Evolutionary conservation across 1,284 basidiomycete species (phyloP).

Genomic region (Volvariella surrecta): DNA sequence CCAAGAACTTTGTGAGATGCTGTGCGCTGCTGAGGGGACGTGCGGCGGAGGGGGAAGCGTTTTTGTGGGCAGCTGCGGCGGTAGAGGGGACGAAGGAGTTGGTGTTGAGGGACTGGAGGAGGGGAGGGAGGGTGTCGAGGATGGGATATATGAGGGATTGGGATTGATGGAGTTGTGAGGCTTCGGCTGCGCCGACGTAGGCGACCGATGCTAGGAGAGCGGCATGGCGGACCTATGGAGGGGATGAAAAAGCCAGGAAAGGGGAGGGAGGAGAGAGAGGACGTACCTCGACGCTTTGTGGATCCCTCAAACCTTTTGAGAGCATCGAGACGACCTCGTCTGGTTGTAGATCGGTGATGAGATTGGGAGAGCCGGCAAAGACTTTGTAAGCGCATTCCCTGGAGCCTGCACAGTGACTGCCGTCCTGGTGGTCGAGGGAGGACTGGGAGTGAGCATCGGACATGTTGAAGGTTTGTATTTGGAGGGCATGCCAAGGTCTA

Average conservation of each 20-base stretch:
- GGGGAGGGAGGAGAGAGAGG: neutral
- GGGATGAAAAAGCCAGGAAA: neutral
- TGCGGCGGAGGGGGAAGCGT: neutral
- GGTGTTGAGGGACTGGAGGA: conserved; percentile 35
- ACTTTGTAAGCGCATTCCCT: conserved; percentile 55
- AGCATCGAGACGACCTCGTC: conserved; percentile 57
- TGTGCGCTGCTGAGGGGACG: conserved; percentile 13
- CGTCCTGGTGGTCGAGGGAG: conserved; percentile 29
- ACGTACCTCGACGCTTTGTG: conserved; percentile 51
- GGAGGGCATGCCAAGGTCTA: conserved; percentile 70
- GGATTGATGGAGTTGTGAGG: conserved; percentile 46
- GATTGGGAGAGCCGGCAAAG: conserved; percentile 60
- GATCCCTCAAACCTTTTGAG: conserved; percentile 55
- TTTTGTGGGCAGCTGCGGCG: no score
- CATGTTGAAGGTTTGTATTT: conserved; percentile 62
- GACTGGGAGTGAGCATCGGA: conserved; percentile 36
- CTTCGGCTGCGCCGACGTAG: conserved; percentile 50
- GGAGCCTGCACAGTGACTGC: no score
- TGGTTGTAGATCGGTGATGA: conserved; percentile 64
- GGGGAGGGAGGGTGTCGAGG: conserved; percentile 53
- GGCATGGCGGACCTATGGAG: conserved; percentile 44
- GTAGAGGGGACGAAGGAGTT: conserved; percentile 15
- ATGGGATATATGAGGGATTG: conserved; percentile 53
- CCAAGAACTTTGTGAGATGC: conserved; percentile 55
- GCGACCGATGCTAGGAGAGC: conserved; percentile 55